Evolutionary conservation across 1,139 yeast genomes (phyloP), one percentile per base, ranked within the genome.

Genomic region (Meyerozyma guilliermondii): DNA sequence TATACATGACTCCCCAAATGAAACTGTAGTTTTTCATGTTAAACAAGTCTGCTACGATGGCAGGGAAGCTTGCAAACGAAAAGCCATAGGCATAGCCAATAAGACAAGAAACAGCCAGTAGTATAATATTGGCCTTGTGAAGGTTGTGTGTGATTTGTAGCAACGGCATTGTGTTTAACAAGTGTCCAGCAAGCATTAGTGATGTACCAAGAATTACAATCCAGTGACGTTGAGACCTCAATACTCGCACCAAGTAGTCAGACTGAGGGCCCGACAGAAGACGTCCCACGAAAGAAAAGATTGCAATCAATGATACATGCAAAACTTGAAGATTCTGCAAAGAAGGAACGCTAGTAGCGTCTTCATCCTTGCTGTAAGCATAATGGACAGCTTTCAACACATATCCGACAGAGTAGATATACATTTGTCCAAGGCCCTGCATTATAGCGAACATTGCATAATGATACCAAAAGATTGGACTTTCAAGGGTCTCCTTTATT

Each of bases 41-140:
- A 64, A 87, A 87, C 11, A 80, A 67, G 51, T 88, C 96, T 1
- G 92, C 81, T 24, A 86, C 70, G 20, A 87, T 78, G 1, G 92
- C 84, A 0, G 96, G 96, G 58, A 80, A 85, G 6, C 88, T 75
- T 1, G 96, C 92, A 59, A 84, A 87, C 41, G 83, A 70, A 41
- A 84, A 73, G 1, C 96, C 96, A 62, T 87, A 88, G n/a, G 88
- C 81, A 39, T 75, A 67, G 0, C 96, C 96, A 42, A 82, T 76
- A 5, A 80, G 58, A 27, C 76, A 63, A 0, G 92, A 83, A n/a
- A 83, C 70, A 1, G 75, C 38, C 56, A 58, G 52, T 8, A 65
- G 47, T 28, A 77, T 68, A 40, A 80, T 53, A 46, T 62, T 57
- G 22, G 71, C 62, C 1, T 68, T 41, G 7, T 43, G 31, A 18